These are phyloP conservation scores for Cerrena zonata DNA, from an alignment of 1,284 basidiomycete genomes.

Conservation along the genomic window DNA sequence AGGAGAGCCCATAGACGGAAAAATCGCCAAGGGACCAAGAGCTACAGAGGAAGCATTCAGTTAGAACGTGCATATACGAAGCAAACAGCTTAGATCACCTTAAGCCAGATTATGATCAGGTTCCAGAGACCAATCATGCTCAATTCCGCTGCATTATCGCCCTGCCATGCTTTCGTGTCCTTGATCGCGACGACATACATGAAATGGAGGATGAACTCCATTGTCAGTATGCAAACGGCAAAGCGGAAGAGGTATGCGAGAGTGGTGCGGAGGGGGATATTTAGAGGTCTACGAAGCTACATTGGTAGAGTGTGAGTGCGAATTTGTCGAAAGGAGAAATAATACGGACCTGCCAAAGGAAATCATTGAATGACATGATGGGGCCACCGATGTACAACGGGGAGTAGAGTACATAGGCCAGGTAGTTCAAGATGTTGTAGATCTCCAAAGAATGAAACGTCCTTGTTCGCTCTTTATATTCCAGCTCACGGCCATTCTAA, in stretches of 20 bases:
- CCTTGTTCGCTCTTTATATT: slow-evolving; percentile 54
- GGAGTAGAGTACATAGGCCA: slow-evolving; percentile 81
- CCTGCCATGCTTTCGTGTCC: slow-evolving; percentile 72
- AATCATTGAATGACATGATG: slow-evolving; percentile 95
- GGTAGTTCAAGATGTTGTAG: slow-evolving; percentile 56
- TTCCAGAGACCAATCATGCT: slow-evolving; percentile 98
- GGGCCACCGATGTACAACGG: slow-evolving; percentile 95
- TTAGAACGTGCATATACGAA: not conserved
- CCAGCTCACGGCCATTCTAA: slow-evolving; percentile 33
- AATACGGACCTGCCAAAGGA: slow-evolving; percentile 75
- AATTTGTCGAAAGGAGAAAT: not conserved
- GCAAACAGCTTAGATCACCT: slow-evolving; percentile 47
- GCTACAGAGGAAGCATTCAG: slow-evolving; percentile 36
- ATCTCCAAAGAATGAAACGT: slow-evolving; percentile 40
- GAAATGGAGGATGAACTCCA: slow-evolving; percentile 89
- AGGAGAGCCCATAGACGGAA: slow-evolving; percentile 92
- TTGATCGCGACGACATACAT: slow-evolving; percentile 99
- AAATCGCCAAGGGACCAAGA: slow-evolving; percentile 96
- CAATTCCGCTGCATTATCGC: slow-evolving; percentile 74
- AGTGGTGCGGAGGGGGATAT: slow-evolving; percentile 33
- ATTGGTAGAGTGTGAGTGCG: not conserved
- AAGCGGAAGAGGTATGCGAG: slow-evolving; percentile 71
- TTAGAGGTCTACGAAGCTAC: slow-evolving; percentile 51
- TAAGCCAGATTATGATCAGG: slow-evolving; percentile 92
- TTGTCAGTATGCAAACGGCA: slow-evolving; percentile 66